Evolutionary conservation across 805 yeast species (phyloP), one percentile per base, ranked within the genome.

Genomic region (Schwanniomyces occidentalis): DNA sequence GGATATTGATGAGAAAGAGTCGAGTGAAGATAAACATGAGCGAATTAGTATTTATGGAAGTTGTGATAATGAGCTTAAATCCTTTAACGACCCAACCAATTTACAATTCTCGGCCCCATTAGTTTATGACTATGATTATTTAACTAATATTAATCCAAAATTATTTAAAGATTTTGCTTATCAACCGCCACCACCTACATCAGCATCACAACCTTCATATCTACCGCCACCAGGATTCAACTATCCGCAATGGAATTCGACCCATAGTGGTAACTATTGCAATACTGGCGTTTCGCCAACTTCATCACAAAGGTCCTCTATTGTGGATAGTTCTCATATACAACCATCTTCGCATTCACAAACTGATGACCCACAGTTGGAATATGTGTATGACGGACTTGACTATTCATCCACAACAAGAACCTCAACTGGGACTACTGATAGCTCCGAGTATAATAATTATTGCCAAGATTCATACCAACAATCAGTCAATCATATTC

Each of bases 81-180:
- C 20, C 3, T n/a, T 13, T 19, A 20, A 29, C 6, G 14, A 18
- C 8, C n/a, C 15, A 8, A 15, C 32, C 7, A 19, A 29, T 24
- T 17, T 32, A 6, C 43, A 38, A 27, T 56, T 56, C 35, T 48
- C 58, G 8, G 63, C 61, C 1, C 72, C 74, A 6, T 51, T 68
- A 41, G 73, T 68, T 17, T 68, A 65, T 40, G 73, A 67, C 48
- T 65, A 63, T 41, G 61, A 61, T 27, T 68, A 68, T 37, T 45
- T 68, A 19, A 49, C 63, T 15, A 51, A 58, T 27, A 51, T 42
- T 14, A 64, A 63, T 42, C 70, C 72, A 5, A 58, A 56, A 35
- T 44, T 66, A 19, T 68, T 68, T 50, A 60, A 58, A 38, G 53
- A 63, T 23, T 66, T 48, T 41, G 49, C 51, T 18, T 68, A 57